phyloP scores from a whole-genome alignment of 129 eudicot species.

The Apium graveolens region DNA sequence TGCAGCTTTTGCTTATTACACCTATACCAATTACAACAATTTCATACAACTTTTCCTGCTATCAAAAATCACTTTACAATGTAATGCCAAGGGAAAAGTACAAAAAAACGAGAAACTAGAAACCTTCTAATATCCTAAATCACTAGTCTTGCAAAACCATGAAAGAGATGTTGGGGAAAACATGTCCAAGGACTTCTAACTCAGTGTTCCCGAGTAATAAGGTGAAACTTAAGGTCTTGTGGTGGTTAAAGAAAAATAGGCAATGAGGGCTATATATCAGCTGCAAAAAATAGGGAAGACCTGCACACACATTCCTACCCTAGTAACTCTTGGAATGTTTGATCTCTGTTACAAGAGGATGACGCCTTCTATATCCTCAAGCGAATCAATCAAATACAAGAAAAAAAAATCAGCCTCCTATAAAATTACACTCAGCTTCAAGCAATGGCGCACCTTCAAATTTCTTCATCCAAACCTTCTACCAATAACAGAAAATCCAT shows the following conservation, averaged over 20 bases:
- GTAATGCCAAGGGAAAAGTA: slow-evolving; percentile 10
- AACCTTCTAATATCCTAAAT: slow-evolving; percentile 35
- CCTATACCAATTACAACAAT: slow-evolving; percentile 43
- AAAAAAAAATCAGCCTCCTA: slow-evolving; percentile 29
- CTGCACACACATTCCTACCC: slow-evolving; percentile 27
- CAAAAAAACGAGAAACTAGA: slow-evolving; percentile 1
- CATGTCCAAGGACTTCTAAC: not conserved
- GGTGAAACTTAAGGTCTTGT: slow-evolving; percentile 12
- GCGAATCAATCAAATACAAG: slow-evolving; percentile 27
- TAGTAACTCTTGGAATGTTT: slow-evolving; percentile 32
- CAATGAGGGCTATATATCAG: slow-evolving; percentile 9
- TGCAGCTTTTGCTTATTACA: slow-evolving; percentile 28
- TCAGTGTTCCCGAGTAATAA: not conserved
- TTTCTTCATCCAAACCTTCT: slow-evolving; percentile 21
- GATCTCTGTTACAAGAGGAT: slow-evolving; percentile 14
- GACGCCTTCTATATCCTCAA: slow-evolving; percentile 25
- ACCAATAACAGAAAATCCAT: slow-evolving; percentile 18
- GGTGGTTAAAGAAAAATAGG: slow-evolving; percentile 13
- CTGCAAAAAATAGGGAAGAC: slow-evolving; percentile 16
- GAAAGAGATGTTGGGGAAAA: slow-evolving; percentile 3
- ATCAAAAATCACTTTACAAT: slow-evolving; percentile 67
- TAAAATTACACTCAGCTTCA: slow-evolving; percentile 47
- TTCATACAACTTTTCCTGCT: slow-evolving; percentile 30
- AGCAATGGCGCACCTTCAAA: slow-evolving; percentile 23
- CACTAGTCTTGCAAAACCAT: slow-evolving; percentile 32